These are phyloP conservation scores for Trypanosoma grayi DNA, from an alignment of 208 protist species.

Conservation along the genomic window DNA sequence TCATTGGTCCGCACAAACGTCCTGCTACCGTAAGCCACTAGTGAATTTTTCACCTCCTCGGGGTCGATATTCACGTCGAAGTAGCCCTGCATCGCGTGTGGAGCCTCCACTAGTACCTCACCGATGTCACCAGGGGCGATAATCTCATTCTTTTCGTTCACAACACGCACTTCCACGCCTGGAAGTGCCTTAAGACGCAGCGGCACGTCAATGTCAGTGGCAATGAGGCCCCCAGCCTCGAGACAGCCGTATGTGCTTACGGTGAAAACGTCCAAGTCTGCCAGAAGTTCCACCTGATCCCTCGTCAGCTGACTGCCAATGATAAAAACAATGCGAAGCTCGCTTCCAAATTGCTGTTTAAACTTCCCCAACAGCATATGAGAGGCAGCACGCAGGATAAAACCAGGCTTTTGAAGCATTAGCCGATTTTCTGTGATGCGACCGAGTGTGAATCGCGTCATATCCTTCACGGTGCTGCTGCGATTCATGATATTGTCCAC, in stretches of 20 bases:
- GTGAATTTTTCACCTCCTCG: slow-evolving; percentile 81
- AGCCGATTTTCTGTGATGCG: slow-evolving; percentile 86
- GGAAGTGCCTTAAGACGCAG: slow-evolving; percentile 85
- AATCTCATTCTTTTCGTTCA: slow-evolving; percentile 92
- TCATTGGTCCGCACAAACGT: slow-evolving; percentile 90
- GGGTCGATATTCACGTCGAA: slow-evolving; percentile 90
- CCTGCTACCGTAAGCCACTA: slow-evolving; percentile 85
- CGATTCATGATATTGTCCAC: slow-evolving; percentile 88
- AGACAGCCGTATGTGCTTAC: slow-evolving; percentile 89
- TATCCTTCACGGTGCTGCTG: slow-evolving; percentile 70
- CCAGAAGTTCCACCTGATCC: slow-evolving; percentile 84
- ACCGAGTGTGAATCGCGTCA: slow-evolving; percentile 81
- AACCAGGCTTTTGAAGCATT: slow-evolving; percentile 83
- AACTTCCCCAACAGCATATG: slow-evolving; percentile 82
- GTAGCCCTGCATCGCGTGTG: slow-evolving; percentile 90
- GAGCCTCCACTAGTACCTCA: slow-evolving; percentile 85
- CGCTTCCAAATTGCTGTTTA: slow-evolving; percentile 84
- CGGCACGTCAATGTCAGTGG: slow-evolving; percentile 88
- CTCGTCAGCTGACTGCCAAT: slow-evolving; percentile 82
- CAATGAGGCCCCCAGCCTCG: slow-evolving; percentile 84
- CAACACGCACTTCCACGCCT: slow-evolving; percentile 85
- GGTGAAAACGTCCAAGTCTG: slow-evolving; percentile 88
- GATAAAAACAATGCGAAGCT: slow-evolving; percentile 83
- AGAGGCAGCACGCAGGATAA: slow-evolving; percentile 69
- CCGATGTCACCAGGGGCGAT: slow-evolving; percentile 83